Evolutionary conservation across 2,329 filamentous ascomycete genomes (phyloP), one percentile per base, ranked within the genome.

Genomic region (Alternaria burnsii): DNA sequence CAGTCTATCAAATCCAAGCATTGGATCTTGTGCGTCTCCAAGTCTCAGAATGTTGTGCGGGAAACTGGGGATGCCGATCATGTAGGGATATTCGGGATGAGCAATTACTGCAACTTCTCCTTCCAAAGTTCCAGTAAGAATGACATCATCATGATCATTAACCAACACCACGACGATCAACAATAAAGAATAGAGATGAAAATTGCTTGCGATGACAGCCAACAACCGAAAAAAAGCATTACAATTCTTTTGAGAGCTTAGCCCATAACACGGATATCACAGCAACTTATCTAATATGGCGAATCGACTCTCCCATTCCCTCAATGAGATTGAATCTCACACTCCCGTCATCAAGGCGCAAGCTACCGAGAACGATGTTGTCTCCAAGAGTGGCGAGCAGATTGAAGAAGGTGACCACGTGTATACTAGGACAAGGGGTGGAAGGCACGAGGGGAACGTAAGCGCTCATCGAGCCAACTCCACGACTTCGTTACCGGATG

Each of bases 381-480:
- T 71, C 38, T 79, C 80, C 34, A 81, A 80, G 62, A 67, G 77
- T 42, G 75, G 71, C 59, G 69, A 81, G 66, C 70, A 72, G 7
- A 81, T 82, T 58, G 24, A 75, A 16, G 75, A 78, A 55, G 80
- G 79, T 36, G 79, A 81, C 47, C 69, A 72, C 32, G 79, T 82
- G n/a, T 78, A 76, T 63, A 81, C 79, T 6, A 78, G 76, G 55
- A 71, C 77, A 16, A 73, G 79, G 16, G 79, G 80, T 43, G 79
- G 80, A 14, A 72, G 75, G 52, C 78, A 76, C 42, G 78, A 81
- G 46, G 79, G 80, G 11, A 68, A 79, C 32, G 73, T 71, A 60
- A 59, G 71, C 62, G 20, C 40, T 42, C 12, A 24, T 42, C 4
- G 22, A 18, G 9, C 10, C 28, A 10, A 24, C 14, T 16, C 18